Base-by-base conservation (phyloP, 345 rosid species). In the Pugionium dolabratum region DNA sequence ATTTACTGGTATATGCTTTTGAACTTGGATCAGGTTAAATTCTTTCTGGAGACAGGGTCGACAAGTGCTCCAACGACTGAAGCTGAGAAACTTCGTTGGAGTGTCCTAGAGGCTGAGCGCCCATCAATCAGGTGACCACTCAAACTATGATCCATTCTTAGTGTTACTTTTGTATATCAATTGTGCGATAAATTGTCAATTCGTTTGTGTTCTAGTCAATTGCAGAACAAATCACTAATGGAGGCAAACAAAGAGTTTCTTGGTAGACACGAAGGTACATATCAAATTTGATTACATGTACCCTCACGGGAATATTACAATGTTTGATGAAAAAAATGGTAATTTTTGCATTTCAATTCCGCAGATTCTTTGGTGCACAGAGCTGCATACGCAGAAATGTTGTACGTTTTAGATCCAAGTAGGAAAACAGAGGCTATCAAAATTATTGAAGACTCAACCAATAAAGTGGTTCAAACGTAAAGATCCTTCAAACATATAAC, bases 351-450 rank as follows among this genome's bases (percentile, higher is more conserved):
- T 62, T 30, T 35, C 4, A 49, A 46, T 65, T 25, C 46, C 36
- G 71, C 85, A 91, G 98, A 76, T 80, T 91, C 96, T 37, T 83
- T 91, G 83, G 82, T 84, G 89, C 98, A 91, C 79, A 91, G 92
- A 75, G 92, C 88, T 39, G 98, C 98, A 44, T 92, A 77, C 57
- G 95, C 98, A 11, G 98, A 91, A 83, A 89, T 89, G 92, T 56
- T 89, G 46, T 71, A 48, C 70, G 67, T 83, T 51, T 81, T 91
- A 69, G 92, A 89, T 70, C 84, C 92, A 40, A 78, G 63, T 75
- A 87, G 81, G 76, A 84, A 84, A 79, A 54, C 75, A 3, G 91
- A 85, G 71, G 96, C 98, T 70, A 48, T 84, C 75, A 83, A 79
- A 63, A 75, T 86, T 68, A 83, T 89, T 73, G 98, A 91, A 77